Base-by-base conservation (phyloP, 1,139 yeast genomes). In the Candida sanyaensis region DNA sequence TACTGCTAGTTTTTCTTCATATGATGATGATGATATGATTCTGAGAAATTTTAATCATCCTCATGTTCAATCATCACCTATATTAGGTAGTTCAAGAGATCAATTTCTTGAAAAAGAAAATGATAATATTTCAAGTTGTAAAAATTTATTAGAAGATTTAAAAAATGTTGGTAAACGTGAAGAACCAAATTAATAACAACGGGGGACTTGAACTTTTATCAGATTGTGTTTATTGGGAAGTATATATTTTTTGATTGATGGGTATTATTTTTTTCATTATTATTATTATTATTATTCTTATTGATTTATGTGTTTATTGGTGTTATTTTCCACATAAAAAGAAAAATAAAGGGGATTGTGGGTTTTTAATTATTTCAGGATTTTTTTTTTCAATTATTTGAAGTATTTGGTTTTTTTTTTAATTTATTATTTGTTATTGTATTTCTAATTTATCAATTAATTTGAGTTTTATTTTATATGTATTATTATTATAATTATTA, bases 21-120 rank as follows among this genome's bases (percentile, higher is more conserved):
- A 75, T 54, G 85, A 78, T 54, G 84, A 81, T 52, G 86, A 82
- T 55, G 87, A 83, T 54, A 75, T 74, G 70, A 73, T 81, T 36
- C 69, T 73, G 56, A 60, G 79, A 44, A 74, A 73, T 42, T 69
- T 72, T 50, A 77, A 74, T 48, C 42, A 45, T 34, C 54, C 45
- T 27, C 45, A 34, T 26, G 44, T 50, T n/a, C 52, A 51, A 17
- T 50, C 55, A 11, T 39, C 53, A 8, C 54, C 55, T 10, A 43
- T 55, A 6, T 36, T 52, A 32, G 46, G 45, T 10, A 41, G 28
- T 31, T 38, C 41, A 13, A 13, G 32, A 9, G 41, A 28, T 9
- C 33, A 8, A 28, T 10, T 37, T 26, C 23, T n/a, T 37, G 41
- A 29, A 6, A 17, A 23, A 13, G 17, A 42, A n/a, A n/a, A 26